These are phyloP conservation scores for Phialocephala subalpina DNA, from an alignment of 2,329 filamentous ascomycete species.

Conservation along the genomic window DNA sequence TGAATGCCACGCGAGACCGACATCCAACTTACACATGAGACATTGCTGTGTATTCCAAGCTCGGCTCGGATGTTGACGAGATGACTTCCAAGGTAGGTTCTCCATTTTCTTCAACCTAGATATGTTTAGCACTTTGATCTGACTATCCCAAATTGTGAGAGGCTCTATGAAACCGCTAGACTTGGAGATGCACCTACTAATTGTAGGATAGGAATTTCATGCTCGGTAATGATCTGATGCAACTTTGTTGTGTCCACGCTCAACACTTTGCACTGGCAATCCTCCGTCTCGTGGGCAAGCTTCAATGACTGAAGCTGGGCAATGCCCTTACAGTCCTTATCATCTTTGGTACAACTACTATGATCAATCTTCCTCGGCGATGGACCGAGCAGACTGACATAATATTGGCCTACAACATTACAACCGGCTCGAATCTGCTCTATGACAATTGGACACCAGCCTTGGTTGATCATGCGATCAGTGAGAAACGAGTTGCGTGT, in stretches of 20 bases:
- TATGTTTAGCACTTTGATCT: neutral
- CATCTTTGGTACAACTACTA: constrained; percentile 17
- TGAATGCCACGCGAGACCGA: neutral
- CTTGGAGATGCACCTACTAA: neutral
- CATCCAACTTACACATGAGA: constrained; percentile 23
- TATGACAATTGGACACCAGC: constrained; percentile 25
- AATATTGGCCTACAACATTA: constrained; percentile 23
- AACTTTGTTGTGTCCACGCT: constrained; percentile 8
- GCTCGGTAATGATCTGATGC: constrained; percentile 11
- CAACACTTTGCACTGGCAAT: constrained; percentile 19
- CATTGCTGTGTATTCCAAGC: constrained; percentile 25
- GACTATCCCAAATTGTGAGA: neutral
- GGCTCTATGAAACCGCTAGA: neutral
- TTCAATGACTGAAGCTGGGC: neutral
- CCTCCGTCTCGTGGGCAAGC: constrained; percentile 19
- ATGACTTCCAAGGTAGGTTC: constrained; percentile 10
- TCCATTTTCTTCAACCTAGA: constrained; percentile 6
- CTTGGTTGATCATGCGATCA: constrained; percentile 21
- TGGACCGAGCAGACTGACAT: constrained; percentile 23
- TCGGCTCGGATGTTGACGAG: constrained; percentile 3
- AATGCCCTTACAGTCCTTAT: constrained; percentile 15
- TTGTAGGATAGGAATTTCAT: constrained; percentile 24
- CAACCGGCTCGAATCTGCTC: constrained; percentile 13
- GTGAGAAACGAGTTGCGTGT: constrained; percentile 15
- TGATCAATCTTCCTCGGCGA: constrained; percentile 23